phyloP scores from a whole-genome alignment of 495 filamentous ascomycete species.

The Talaromyces thailandensis region DNA sequence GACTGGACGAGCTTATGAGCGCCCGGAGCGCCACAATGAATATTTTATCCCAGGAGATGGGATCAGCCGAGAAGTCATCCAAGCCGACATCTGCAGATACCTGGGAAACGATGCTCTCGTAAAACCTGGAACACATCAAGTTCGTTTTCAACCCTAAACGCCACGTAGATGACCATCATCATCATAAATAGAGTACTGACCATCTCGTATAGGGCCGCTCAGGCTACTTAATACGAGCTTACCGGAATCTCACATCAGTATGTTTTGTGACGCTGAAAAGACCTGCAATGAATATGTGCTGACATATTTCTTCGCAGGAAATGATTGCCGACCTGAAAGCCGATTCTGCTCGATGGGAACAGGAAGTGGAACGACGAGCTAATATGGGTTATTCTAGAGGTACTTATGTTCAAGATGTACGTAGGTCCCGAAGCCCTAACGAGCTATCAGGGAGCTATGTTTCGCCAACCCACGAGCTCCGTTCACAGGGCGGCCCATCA shows the following conservation, averaged over 20 bases:
- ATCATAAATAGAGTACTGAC: slow-evolving; percentile 20
- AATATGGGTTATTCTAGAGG: slow-evolving; percentile 38
- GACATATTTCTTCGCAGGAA: slow-evolving; percentile 44
- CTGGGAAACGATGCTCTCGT: slow-evolving; percentile 87
- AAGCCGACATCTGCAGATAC: slow-evolving; percentile 90
- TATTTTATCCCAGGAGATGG: slow-evolving; percentile 85
- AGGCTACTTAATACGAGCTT: slow-evolving; percentile 81
- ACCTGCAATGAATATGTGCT: not conserved
- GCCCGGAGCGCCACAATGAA: slow-evolving; percentile 58
- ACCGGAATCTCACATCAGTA: slow-evolving; percentile 80
- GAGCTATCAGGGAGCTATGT: slow-evolving; percentile 8
- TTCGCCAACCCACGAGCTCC: slow-evolving; percentile 7
- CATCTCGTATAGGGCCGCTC: slow-evolving; percentile 46
- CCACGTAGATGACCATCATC: slow-evolving; percentile 3
- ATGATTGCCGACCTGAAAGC: slow-evolving; percentile 82
- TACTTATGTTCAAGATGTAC: slow-evolving; percentile 37
- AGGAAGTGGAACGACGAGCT: slow-evolving; percentile 49
- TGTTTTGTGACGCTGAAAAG: slow-evolving; percentile 23
- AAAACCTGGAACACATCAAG: slow-evolving; percentile 74
- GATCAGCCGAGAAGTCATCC: slow-evolving; percentile 89
- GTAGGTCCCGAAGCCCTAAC: slow-evolving; percentile 19
- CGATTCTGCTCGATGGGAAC: slow-evolving; percentile 74
- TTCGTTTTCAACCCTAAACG: slow-evolving; percentile 31
- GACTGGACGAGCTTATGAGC: slow-evolving; percentile 31
- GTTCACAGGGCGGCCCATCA: slow-evolving; percentile 2